Evolutionary conservation across 176 grass and related monocot species (phyloP), one percentile per base, ranked within the genome.

Genomic region (Paspalum notatum): DNA sequence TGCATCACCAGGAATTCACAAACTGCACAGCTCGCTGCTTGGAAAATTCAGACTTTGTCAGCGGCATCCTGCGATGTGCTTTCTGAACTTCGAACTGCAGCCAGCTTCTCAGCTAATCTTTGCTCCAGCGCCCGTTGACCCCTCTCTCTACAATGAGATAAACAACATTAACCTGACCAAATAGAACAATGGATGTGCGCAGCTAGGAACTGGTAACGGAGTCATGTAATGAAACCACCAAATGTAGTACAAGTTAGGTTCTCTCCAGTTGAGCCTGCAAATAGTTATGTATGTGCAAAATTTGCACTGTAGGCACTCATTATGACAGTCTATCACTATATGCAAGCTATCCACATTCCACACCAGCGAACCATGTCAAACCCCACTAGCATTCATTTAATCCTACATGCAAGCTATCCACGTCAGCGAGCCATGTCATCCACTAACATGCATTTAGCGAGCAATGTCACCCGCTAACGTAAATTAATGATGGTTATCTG

Each of bases 51-150:
- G 66, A 94, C 95, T 85, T 94, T 86, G 42, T 94, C 95, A 20
- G 88, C 64, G 17, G 83, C 83, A 38, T 92, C 74, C 4, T 79
- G 10, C 1, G 83, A 76, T 18, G 80, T 78, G 37, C 77, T 59
- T 70, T 95, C 92, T 0, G 76, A 62, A 17, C 76, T 89, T 82
- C 67, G 72, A 49, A 88, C 82, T 0, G 71, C 81, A 44, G 86
- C 85, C 60, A 89, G 46, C 72, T 95, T 99, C 84, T 99, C 96
- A 3, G 96, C 92, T 83, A 99, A 91, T 83, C 96, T 93, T 78
- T 95, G 84, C 64, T 99, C 96, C 60, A 99, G 85, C 12, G 96
- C 96, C 87, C 96, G 91, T 87, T 94, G 92, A 59, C 96, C 96
- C 60, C 90, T 86, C 93, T 99, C 96, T 61, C 92, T 99, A 75